phyloP scores from a whole-genome alignment of 2,329 filamentous ascomycete species.

The Talaromyces atroroseus region DNA sequence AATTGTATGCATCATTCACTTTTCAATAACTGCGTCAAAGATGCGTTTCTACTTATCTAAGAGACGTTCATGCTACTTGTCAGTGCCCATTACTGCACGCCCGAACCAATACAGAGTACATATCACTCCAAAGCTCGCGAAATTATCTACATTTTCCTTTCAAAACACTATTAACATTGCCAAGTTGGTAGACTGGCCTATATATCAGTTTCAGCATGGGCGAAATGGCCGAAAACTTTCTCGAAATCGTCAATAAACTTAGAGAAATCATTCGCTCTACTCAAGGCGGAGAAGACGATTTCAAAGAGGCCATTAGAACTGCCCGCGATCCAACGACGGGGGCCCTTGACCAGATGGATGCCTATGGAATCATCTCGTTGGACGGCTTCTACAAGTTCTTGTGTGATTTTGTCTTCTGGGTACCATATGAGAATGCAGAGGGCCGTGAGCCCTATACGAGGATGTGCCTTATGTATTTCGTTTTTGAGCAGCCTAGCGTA shows the following conservation, averaged over 20 bases:
- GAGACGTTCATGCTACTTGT: too few relatives aligned
- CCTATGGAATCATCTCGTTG: conserved; percentile 9
- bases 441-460: conserved; percentile 34
- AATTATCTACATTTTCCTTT: too few relatives aligned
- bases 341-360: conserved; percentile 12
- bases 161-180: too few relatives aligned
- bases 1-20: too few relatives aligned
- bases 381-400: conserved; percentile 14
- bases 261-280: not conserved
- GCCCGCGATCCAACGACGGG: not conserved
- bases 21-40: too few relatives aligned
- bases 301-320: conserved; percentile 12
- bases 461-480: conserved; percentile 38
- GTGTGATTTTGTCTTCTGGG: conserved; percentile 28
- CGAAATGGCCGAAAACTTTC: not conserved
- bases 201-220: not conserved
- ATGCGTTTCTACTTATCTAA: too few relatives aligned
- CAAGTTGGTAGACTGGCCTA: too few relatives aligned
- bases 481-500: conserved; percentile 33
- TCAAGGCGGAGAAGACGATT: not conserved
- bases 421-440: conserved; percentile 30
- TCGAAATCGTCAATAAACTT: conserved; percentile 9
- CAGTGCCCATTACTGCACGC: too few relatives aligned
- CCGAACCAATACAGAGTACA: too few relatives aligned
- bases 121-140: too few relatives aligned